phyloP scores from a whole-genome alignment of 2,329 filamentous ascomycete genomes.

The Trichoderma sp. region DNA sequence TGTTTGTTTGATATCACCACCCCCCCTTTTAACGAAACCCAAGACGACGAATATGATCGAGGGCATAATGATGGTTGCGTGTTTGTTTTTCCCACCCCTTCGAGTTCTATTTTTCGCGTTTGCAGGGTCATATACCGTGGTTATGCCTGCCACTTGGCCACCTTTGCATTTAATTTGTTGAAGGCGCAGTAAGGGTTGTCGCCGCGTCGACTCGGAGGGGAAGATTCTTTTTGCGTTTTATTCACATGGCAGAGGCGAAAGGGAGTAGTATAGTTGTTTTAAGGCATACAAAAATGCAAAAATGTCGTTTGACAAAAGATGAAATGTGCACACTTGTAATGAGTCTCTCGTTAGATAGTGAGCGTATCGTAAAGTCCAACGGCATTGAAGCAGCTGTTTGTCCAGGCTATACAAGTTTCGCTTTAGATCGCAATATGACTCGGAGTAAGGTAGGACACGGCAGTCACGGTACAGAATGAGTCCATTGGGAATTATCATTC shows the following conservation, averaged over 20 bases:
- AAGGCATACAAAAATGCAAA: constrained; percentile 15
- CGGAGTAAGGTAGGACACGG: too few relatives aligned
- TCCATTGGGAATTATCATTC: too few relatives aligned
- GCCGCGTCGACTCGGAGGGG: constrained; percentile 9
- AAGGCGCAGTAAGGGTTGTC: constrained; percentile 21
- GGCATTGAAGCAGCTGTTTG: background rate
- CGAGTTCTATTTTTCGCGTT: constrained; percentile 17
- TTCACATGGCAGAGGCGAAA: constrained; percentile 26
- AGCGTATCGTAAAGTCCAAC: background rate
- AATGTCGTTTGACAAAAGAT: background rate
- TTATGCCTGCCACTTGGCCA: constrained; percentile 20
- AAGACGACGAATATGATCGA: constrained; percentile 34
- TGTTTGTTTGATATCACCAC: constrained; percentile 31
- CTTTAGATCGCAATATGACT: too few relatives aligned
- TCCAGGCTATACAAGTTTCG: too few relatives aligned
- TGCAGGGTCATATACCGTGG: constrained; percentile 21
- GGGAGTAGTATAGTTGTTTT: constrained; percentile 26
- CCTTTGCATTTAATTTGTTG: constrained; percentile 24
- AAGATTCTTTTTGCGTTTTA: background rate
- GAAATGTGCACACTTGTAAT: background rate
- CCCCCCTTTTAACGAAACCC: constrained; percentile 30
- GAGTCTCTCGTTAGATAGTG: background rate
- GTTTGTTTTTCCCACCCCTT: background rate
- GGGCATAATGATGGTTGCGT: constrained; percentile 29
- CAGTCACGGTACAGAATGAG: too few relatives aligned